These are phyloP conservation scores for Akanthomyces dipterigenus DNA, from an alignment of 2,329 filamentous ascomycete genomes.

Conservation along the genomic window DNA sequence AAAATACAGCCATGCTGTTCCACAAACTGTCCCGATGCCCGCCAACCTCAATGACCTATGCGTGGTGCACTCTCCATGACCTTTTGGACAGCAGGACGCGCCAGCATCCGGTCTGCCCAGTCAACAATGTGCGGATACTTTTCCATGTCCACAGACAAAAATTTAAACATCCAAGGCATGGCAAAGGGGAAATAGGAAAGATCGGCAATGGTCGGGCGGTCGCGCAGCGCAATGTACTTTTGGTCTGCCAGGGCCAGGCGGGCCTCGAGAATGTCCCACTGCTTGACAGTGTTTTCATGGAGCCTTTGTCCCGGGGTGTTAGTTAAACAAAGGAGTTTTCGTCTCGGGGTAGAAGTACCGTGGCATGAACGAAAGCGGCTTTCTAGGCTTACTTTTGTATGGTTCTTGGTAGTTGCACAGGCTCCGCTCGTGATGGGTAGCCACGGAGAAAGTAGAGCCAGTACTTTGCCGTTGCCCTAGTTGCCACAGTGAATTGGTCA, in stretches of 20 bases:
- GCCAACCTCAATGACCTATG: no score
- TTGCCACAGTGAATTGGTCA: background rate
- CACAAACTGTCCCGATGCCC: no score
- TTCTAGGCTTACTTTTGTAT: background rate
- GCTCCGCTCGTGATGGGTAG: background rate
- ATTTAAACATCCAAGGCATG: slow-evolving; percentile 31
- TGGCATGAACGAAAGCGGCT: background rate
- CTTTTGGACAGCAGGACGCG: no score
- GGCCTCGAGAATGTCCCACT: slow-evolving; percentile 24
- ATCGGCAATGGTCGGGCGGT: slow-evolving; percentile 30
- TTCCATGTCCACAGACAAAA: slow-evolving; percentile 25
- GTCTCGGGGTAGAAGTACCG: no score
- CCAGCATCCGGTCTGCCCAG: no score
- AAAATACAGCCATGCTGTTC: no score
- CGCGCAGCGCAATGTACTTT: slow-evolving; percentile 26
- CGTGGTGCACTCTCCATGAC: no score
- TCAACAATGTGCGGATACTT: slow-evolving; percentile 22
- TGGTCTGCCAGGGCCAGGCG: slow-evolving; percentile 20
- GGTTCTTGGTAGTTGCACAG: background rate
- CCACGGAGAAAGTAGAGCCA: slow-evolving; percentile 26
- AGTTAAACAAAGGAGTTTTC: no score
- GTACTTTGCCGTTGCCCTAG: slow-evolving; percentile 25
- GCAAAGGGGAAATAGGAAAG: slow-evolving; percentile 30
- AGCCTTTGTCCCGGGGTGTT: slow-evolving; percentile 15
- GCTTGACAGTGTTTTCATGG: slow-evolving; percentile 19